Percentiles rank a stretch among this genome's conserved stretches.
Evolutionary conservation across 1,284 basidiomycete genomes (phyloP).

Genomic region (Ceratobasidium theobromae): DNA sequence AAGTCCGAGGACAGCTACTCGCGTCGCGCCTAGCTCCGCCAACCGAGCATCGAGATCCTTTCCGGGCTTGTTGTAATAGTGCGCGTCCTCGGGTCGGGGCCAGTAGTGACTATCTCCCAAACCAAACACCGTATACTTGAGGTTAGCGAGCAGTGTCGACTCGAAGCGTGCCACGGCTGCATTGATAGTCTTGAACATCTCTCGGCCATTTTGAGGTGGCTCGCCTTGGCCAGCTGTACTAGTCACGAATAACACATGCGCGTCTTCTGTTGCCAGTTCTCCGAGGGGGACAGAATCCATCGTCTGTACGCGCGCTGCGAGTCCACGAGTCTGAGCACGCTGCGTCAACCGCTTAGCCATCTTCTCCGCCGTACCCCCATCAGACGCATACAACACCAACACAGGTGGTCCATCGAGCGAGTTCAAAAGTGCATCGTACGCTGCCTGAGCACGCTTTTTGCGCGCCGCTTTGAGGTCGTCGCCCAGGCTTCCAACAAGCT

Average conservation of each 20-base stretch:
- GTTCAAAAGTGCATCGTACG: constrained; percentile 83
- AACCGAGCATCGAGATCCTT: constrained; percentile 87
- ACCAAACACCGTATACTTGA: constrained; percentile 84
- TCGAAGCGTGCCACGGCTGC: constrained; percentile 62
- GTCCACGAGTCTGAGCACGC: constrained; percentile 82
- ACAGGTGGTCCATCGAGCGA: constrained; percentile 90
- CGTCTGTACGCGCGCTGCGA: constrained; percentile 70
- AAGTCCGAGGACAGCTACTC: constrained; percentile 74
- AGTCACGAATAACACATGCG: constrained; percentile 83
- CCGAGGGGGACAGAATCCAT: constrained; percentile 81
- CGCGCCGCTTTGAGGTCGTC: constrained; percentile 82
- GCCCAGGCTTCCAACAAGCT: constrained; percentile 84
- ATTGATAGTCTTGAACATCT: constrained; percentile 84
- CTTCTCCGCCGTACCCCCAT: constrained; percentile 95
- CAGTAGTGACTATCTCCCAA: constrained; percentile 99
- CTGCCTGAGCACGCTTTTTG: constrained; percentile 79
- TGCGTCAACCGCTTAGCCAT: constrained; percentile 85
- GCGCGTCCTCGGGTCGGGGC: constrained; percentile 94
- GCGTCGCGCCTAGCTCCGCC: constrained; percentile 72
- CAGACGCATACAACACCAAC: constrained; percentile 88
- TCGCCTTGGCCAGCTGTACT: constrained; percentile 99
- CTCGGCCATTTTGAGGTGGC: constrained; percentile 93
- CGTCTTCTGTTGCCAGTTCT: constrained; percentile 63
- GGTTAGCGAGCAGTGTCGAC: constrained; percentile 49
- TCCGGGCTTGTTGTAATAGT: constrained; percentile 97